Evolutionary conservation across 2,329 filamentous ascomycete genomes (phyloP), one percentile per base, ranked within the genome.

Genomic region (Paecilomyces formosus): DNA sequence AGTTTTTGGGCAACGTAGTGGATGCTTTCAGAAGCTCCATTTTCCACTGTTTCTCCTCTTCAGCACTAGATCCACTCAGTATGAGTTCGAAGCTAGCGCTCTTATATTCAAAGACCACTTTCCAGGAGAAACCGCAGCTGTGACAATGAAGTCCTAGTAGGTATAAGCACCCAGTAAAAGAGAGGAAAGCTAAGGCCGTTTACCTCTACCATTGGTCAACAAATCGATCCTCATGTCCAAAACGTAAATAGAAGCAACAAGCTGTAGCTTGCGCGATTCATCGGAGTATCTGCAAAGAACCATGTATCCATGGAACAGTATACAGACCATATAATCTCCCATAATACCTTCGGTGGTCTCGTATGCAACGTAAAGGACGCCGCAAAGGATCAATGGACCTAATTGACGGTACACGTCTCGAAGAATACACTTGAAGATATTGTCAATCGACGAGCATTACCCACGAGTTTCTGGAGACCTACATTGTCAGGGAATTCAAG

Each of bases 121-220:
- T 99, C 93, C 92, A 97, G 1, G 92, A 94, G 71, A 90, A 90
- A 0, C 89, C 86, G 0, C 90, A 89, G 2, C 89, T 90, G 62
- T 94, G 88, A 67, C 92, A 97, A 78, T 93, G 91, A 7, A 97
- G 72, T 0, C 91, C 92, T 96, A 61, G 53, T 53, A 15, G 58
- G 30, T 24, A 18, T 60, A 39, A 57, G 21, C 21, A n/a, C 52
- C 7, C 21, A n/a, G 65, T 49, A 60, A 53, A 45, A 18, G 5
- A 18, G 12, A 30, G 12, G 13, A 51, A 31, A 55, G 4, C 18
- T 26, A 2, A 26, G 33, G 39, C 55, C 12, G n/a, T 63, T 61
- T 65, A 75, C 74, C 74, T 65, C 65, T 67, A 55, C 72, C 71
- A 58, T 71, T 66, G 56, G 66, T 59, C 60, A 64, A 45, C 53